Base-by-base conservation (phyloP, 2,329 filamentous ascomycete species). In the Venturia oleaginea region DNA sequence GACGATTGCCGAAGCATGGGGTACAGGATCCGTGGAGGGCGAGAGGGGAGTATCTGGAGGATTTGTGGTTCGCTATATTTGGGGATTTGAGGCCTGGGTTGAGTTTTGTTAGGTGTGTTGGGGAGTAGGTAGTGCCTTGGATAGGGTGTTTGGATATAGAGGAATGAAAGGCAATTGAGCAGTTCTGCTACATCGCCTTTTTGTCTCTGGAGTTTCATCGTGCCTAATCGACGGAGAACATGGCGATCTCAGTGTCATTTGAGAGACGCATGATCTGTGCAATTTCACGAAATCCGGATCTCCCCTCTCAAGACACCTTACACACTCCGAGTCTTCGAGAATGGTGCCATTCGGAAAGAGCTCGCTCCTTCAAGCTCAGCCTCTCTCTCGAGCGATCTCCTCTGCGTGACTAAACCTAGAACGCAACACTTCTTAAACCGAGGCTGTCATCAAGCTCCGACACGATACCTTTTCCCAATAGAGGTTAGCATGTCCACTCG, bases 1-100 rank as follows among this genome's bases (percentile, higher is more conserved):
- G 71, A 8, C 67, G 72, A 7, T 70, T 84, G 59, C 83, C 83
- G 0, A 81, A 79, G 66, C 78, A 76, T 0, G 81, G 80, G 2
- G 72, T 74, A 15, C 68, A 68, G 7, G 78, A 75, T 0, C 76
- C 77, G 17, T 81, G 79, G 79, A 68, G 70, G 67, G 73, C 77
- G 43, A 69, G 79, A 59, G 73, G 72, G 32, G 77, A 76, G 65
- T 81, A 80, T 63, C 73, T 78, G 42, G 67, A 69, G 67, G 79
- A 81, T 70, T 72, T 75, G 13, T 76, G 76, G 71, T 74, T 73
- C 67, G 75, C 76, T 10, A 75, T 74, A 68, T 75, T 72, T 68
- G 77, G 75, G 2, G 74, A 77, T 66, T 70, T 81, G 67, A 74
- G 73, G 63, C 72, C 73, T 15, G 76, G 76, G 5, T 70, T 78